phyloP scores from a whole-genome alignment of 345 rosid genomes.

The Chamaenerion angustifolium region DNA sequence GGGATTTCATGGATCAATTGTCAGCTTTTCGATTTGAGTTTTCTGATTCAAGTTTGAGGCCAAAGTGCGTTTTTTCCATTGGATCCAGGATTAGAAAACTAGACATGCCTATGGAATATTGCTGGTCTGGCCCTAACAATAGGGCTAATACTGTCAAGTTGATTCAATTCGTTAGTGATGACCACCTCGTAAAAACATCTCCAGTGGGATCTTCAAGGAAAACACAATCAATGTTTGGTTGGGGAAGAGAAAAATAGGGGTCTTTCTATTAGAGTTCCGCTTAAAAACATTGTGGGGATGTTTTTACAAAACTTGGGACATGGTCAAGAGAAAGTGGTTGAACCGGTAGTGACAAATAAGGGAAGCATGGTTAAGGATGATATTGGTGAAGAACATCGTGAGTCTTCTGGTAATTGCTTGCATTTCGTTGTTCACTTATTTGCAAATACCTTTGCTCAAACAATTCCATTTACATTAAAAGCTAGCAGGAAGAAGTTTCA shows the following conservation, averaged over 20 bases:
- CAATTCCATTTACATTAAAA: slow-evolving; percentile 50
- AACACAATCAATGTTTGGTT: slow-evolving; percentile 14
- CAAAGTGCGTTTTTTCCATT: slow-evolving; percentile 50
- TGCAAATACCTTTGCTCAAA: too few relatives aligned
- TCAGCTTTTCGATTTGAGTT: too few relatives aligned
- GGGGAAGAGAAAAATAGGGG: slow-evolving; percentile 48
- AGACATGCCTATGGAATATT: slow-evolving; percentile 46
- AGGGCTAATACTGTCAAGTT: slow-evolving; percentile 23
- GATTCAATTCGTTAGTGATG: too few relatives aligned
- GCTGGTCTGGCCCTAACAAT: slow-evolving; percentile 29
- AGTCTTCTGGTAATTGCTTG: slow-evolving; percentile 54
- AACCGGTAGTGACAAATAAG: slow-evolving; percentile 20
- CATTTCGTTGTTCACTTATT: slow-evolving; percentile 61
- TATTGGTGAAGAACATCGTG: slow-evolving; percentile 27
- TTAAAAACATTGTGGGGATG: slow-evolving; percentile 33
- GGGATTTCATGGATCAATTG: too few relatives aligned
- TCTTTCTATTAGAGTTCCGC: slow-evolving; percentile 44
- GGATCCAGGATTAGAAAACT: slow-evolving; percentile 48
- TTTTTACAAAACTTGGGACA: slow-evolving; percentile 31
- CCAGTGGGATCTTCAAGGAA: slow-evolving; percentile 8
- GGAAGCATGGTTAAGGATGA: slow-evolving; percentile 8
- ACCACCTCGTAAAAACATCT: slow-evolving; percentile 20
- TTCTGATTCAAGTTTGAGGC: too few relatives aligned
- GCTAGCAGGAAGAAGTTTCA: slow-evolving; percentile 35
- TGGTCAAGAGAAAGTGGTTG: slow-evolving; percentile 20